Conservation (phyloP, 78 protist species). For the Dictyostelium citrinum region DNA sequence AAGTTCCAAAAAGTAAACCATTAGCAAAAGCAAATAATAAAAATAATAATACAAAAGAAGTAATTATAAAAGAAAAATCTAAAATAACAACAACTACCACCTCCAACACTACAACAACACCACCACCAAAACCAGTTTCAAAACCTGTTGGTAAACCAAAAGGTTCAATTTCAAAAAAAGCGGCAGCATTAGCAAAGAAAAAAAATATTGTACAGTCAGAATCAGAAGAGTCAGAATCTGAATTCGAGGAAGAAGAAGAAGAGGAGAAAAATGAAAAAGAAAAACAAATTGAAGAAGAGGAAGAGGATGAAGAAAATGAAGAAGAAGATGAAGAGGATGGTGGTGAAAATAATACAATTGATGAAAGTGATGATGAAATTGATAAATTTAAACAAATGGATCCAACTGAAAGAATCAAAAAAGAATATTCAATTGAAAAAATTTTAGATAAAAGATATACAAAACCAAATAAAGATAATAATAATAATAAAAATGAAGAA, state of each 20-base stretch:
- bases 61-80: neutral
- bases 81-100: neutral
- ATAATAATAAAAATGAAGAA: neutral
- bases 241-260: neutral
- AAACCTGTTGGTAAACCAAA: neutral
- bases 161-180: neutral
- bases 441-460: conserved; percentile 17
- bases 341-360: neutral
- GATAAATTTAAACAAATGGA: conserved; percentile 8
- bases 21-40: neutral
- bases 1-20: neutral
- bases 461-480: neutral
- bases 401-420: conserved; percentile 1
- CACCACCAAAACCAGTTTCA: neutral
- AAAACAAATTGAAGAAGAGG: neutral
- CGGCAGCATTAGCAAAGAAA: neutral
- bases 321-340: neutral
- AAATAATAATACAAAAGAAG: neutral
- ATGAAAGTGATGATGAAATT: neutral
- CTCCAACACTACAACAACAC: neutral
- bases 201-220: neutral
- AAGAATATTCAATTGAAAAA: conserved; percentile 45
- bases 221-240: neutral
- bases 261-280: neutral
- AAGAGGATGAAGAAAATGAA: neutral